phyloP scores from a whole-genome alignment of 129 eudicot species.

The Flaveria sonorensis region DNA sequence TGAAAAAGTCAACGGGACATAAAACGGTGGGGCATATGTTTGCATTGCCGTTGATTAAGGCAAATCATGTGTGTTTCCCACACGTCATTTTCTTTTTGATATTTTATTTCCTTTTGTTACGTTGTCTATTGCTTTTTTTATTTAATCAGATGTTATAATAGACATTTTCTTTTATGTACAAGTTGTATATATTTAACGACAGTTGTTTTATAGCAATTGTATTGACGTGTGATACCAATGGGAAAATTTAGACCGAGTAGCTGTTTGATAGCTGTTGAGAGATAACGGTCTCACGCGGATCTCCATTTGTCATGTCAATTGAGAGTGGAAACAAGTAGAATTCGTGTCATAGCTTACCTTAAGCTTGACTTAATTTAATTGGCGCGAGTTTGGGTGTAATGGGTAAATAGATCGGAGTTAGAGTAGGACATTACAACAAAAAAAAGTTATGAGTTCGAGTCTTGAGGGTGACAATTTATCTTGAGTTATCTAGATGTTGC shows the following conservation, averaged over 20 bases:
- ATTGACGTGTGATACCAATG: background rate
- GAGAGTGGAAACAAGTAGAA: background rate
- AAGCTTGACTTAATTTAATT: too few species aligned
- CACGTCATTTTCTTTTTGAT: background rate
- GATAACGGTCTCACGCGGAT: background rate
- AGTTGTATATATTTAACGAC: background rate
- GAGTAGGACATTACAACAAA: too few species aligned
- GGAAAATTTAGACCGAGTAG: background rate
- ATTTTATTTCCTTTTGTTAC: background rate
- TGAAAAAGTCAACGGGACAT: constrained; percentile 30
- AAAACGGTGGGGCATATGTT: background rate
- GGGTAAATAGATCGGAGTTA: too few species aligned
- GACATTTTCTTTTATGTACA: constrained; percentile 7
- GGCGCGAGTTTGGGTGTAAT: too few species aligned
- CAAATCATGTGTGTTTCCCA: constrained; percentile 24
- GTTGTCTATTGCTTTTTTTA: background rate
- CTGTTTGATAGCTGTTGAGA: background rate
- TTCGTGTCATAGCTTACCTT: too few species aligned
- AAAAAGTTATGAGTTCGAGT: too few species aligned
- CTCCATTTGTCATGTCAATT: background rate
- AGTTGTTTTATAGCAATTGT: background rate
- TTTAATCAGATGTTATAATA: background rate
- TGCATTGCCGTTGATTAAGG: constrained; percentile 29
- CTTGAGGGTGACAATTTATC: too few species aligned
- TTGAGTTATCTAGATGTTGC: too few species aligned